Conservation (phyloP, 768 basidiomycete genomes). For the Tricholoma hemisulphureum region DNA sequence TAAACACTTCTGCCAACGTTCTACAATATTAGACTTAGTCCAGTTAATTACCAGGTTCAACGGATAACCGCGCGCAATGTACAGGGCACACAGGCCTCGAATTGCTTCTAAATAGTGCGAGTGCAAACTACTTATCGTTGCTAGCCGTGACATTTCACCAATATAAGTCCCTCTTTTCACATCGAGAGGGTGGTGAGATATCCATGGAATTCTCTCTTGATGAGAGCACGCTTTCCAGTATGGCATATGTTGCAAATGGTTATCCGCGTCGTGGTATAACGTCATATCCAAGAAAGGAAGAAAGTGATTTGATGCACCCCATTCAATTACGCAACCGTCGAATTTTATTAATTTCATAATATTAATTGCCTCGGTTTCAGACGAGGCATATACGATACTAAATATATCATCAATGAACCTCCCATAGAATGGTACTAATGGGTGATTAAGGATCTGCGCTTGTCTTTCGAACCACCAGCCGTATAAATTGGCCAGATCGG, state of each 20-base stretch:
- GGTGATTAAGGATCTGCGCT: slow-evolving; percentile 6
- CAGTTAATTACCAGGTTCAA: slow-evolving; percentile 21
- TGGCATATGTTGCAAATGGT: slow-evolving; percentile 7
- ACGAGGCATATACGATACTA: slow-evolving; percentile 17
- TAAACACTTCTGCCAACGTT: slow-evolving; percentile 30
- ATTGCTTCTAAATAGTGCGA: slow-evolving; percentile 26
- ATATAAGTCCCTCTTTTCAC: slow-evolving; percentile 17
- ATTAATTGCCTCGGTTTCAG: slow-evolving; percentile 15
- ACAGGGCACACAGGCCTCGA: slow-evolving; percentile 22
- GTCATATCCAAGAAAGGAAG: slow-evolving; percentile 29
- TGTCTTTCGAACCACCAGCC: slow-evolving; percentile 21
- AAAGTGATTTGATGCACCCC: slow-evolving; percentile 5
- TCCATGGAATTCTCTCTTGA: slow-evolving; percentile 23
- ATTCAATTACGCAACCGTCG: slow-evolving; percentile 19
- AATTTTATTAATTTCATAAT: slow-evolving; percentile 5
- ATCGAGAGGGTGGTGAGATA: slow-evolving; percentile 15
- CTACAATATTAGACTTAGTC: slow-evolving; percentile 20
- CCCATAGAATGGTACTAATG: slow-evolving; percentile 23
- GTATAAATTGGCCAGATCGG: slow-evolving; percentile 32
- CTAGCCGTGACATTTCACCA: slow-evolving; percentile 21
- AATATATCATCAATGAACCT: slow-evolving; percentile 33
- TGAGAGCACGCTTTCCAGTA: slow-evolving; percentile 18
- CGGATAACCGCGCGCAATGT: slow-evolving; percentile 31
- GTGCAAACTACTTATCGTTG: slow-evolving; percentile 25
- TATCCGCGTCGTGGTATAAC: slow-evolving; percentile 20